Conservation (phyloP, 2,329 filamentous ascomycete species). For the Chaetomium sp. region DNA sequence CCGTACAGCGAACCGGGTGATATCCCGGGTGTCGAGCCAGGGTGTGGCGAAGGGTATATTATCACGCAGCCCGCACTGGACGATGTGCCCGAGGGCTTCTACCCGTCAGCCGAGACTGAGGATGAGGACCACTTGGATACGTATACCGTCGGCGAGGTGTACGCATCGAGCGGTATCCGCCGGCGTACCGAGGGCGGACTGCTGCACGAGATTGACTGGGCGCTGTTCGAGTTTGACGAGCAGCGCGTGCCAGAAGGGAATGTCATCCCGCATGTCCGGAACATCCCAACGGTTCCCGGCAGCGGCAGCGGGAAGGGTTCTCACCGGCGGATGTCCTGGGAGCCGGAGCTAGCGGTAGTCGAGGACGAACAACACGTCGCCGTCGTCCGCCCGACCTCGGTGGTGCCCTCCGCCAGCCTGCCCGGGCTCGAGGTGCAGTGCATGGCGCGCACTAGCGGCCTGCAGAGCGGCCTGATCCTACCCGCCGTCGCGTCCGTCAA, state of each 20-base stretch:
- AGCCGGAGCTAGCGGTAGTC: background rate
- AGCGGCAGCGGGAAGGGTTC: background rate
- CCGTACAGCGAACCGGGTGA: constrained; percentile 62
- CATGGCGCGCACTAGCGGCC: constrained; percentile 77
- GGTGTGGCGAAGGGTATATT: constrained; percentile 68
- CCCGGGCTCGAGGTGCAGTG: constrained; percentile 78
- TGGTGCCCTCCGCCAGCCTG: constrained; percentile 55
- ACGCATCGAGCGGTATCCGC: constrained; percentile 84
- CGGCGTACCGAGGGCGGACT: constrained; percentile 65
- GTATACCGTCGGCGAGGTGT: constrained; percentile 74
- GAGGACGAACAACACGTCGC: background rate
- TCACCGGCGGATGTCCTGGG: constrained; percentile 1
- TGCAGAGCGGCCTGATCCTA: constrained; percentile 72
- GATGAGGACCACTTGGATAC: constrained; percentile 79
- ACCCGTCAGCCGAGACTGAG: constrained; percentile 61
- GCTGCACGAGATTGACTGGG: constrained; percentile 93
- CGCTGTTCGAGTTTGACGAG: constrained; percentile 72
- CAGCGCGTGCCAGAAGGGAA: constrained; percentile 68
- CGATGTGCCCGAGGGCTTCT: constrained; percentile 77
- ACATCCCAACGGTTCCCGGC: background rate
- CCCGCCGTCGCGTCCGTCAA: constrained; percentile 77
- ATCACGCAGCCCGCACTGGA: constrained; percentile 91
- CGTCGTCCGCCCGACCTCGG: constrained; percentile 48
- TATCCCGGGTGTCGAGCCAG: constrained; percentile 68
- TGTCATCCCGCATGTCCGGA: constrained; percentile 45